phyloP scores from a whole-genome alignment of 352 stramenopile species.

The Pythium periplocum region DNA sequence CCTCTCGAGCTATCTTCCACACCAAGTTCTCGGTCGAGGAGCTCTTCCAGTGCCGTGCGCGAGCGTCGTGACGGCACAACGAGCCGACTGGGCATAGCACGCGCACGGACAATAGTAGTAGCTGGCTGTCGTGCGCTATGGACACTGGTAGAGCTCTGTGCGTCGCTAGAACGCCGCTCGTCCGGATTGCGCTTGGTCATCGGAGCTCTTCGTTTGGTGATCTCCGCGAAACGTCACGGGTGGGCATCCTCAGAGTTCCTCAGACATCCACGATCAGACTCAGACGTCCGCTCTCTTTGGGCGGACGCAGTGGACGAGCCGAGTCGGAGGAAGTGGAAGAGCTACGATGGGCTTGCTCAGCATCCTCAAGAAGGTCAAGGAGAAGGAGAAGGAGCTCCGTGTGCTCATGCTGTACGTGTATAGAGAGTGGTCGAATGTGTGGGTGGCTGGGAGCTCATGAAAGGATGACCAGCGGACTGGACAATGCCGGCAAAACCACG shows the following conservation, averaged over 20 bases:
- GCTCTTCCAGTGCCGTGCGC: constrained; percentile 27
- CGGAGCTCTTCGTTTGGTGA: background rate
- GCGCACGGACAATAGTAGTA: too few relatives aligned
- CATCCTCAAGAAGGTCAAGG: constrained; percentile 97
- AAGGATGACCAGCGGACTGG: constrained; percentile 79
- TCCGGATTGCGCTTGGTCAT: background rate
- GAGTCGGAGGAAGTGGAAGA: background rate
- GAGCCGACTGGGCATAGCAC: too few relatives aligned
- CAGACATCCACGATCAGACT: background rate
- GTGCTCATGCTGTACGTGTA: constrained; percentile 93
- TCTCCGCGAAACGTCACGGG: background rate
- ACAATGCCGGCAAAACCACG: constrained; percentile 99
- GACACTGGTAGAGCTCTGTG: background rate
- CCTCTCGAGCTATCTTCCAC: constrained; percentile 10
- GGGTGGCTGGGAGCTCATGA: too few relatives aligned
- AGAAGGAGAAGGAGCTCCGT: constrained; percentile 99
- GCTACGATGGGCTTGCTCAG: constrained; percentile 86
- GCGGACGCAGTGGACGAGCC: background rate
- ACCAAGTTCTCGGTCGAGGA: constrained; percentile 53
- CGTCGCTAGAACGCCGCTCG: background rate
- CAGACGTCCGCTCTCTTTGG: background rate
- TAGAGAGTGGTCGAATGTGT: background rate
- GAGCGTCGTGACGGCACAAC: too few relatives aligned
- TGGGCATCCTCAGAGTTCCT: background rate
- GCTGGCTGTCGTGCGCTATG: background rate